Percentiles rank a stretch among this genome's conserved stretches.
phyloP scores from a whole-genome alignment of 495 filamentous ascomycete genomes.

The Parachaetomium inaequale region DNA sequence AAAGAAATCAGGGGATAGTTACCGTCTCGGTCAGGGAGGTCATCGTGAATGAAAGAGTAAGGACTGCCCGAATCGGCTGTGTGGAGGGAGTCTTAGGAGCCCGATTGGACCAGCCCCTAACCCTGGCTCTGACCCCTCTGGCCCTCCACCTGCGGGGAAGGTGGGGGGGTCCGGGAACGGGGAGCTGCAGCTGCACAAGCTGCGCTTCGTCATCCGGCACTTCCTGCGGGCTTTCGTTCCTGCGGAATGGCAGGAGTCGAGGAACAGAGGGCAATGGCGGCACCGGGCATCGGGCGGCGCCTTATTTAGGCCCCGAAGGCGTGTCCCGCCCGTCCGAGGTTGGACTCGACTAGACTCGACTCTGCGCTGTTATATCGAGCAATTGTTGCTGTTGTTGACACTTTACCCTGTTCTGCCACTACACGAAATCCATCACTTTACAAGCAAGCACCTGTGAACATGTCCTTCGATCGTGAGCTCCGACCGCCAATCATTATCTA shows the following conservation, averaged over 20 bases:
- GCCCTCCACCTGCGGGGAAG: neutral
- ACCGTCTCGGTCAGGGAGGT: too few relatives aligned
- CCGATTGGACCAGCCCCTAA: neutral
- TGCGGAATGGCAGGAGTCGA: neutral
- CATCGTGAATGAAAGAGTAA: too few relatives aligned
- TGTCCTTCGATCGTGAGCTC: constrained; percentile 9
- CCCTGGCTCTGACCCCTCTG: neutral
- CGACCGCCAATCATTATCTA: too few relatives aligned
- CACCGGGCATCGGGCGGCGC: constrained; percentile 1
- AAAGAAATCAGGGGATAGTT: too few relatives aligned
- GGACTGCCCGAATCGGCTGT: too few relatives aligned
- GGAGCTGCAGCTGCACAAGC: neutral
- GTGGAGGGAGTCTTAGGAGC: too few relatives aligned
- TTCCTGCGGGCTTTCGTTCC: constrained; percentile 6
- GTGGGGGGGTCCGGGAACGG: neutral
- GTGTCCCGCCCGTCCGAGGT: neutral
- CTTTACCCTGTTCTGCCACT: neutral
- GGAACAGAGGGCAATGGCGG: neutral
- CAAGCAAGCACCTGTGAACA: neutral
- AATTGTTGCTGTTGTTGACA: neutral
- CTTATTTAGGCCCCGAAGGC: constrained; percentile 10
- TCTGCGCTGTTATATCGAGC: neutral
- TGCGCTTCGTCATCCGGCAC: constrained; percentile 12
- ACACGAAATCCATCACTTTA: neutral
- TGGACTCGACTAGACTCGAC: neutral